Percentiles rank a stretch among this genome's conserved stretches.
phyloP scores from a whole-genome alignment of 139 green algal genomes.

The Pleodorina starrii region DNA sequence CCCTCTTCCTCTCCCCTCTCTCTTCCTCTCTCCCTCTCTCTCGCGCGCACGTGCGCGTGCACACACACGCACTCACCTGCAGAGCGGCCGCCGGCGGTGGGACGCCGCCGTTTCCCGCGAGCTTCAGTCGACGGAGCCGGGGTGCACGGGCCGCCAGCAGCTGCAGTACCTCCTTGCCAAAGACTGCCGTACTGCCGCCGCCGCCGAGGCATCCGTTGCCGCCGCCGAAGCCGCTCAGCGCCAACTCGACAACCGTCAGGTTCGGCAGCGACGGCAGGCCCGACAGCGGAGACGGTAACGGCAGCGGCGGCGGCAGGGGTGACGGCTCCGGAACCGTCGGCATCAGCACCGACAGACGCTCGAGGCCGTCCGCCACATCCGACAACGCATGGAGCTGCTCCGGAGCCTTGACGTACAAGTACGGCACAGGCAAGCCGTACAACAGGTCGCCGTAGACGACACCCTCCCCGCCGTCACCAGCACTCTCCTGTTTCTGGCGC shows the following conservation, averaged over 20 bases:
- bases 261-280: background rate
- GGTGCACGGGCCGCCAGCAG: background rate
- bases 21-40: too few species aligned
- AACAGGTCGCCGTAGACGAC: background rate
- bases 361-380: background rate
- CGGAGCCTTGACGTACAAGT: background rate
- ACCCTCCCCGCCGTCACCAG: too few species aligned
- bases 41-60: too few species aligned
- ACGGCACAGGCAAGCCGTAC: background rate
- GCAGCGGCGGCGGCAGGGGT: background rate
- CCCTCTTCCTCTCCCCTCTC: too few species aligned
- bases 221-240: background rate
- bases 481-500: too few species aligned
- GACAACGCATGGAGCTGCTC: background rate
- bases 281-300: background rate
- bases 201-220: background rate
- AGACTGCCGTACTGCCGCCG: background rate
- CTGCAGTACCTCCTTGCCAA: background rate
- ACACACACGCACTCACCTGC: too few species aligned
- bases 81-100: background rate
- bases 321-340: background rate
- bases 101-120: background rate
- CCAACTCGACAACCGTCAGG: slow-evolving; percentile 1
- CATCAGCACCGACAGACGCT: background rate
- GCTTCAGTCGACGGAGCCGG: background rate